Percentiles rank a stretch among this genome's conserved stretches.
These are phyloP conservation scores for Ceratocystis lukuohia DNA, from an alignment of 2,329 filamentous ascomycete genomes.

Conservation along the genomic window DNA sequence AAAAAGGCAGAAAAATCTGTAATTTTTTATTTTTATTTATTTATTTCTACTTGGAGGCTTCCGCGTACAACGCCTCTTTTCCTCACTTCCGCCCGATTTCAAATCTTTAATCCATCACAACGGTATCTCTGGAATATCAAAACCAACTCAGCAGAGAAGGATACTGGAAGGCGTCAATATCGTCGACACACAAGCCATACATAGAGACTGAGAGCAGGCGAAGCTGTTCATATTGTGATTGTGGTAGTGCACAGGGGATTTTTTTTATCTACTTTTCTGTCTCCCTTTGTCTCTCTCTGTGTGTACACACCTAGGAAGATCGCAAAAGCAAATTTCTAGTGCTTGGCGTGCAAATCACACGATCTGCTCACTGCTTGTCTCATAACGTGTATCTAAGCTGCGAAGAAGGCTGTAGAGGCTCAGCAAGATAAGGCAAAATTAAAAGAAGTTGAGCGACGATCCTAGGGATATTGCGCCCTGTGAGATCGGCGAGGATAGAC, in stretches of 20 bases:
- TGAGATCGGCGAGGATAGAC: background rate
- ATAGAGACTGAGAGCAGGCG: background rate
- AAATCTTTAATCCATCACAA: too few relatives aligned
- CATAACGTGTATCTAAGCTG: background rate
- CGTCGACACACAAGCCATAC: background rate
- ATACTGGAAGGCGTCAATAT: background rate
- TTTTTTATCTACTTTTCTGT: background rate
- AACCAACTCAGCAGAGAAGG: background rate
- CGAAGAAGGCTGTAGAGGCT: background rate
- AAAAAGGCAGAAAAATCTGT: background rate
- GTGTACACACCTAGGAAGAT: background rate
- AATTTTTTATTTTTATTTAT: background rate
- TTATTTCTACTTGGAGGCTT: background rate
- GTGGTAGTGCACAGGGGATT: background rate
- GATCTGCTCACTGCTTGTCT: background rate
- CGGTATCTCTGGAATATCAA: background rate
- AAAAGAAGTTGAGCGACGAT: background rate
- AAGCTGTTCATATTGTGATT: too few relatives aligned
- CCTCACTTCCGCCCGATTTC: background rate
- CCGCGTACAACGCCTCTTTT: background rate
- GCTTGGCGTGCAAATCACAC: background rate
- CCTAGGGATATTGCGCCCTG: background rate
- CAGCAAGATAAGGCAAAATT: background rate
- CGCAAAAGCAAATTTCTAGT: background rate
- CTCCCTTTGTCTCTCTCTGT: background rate